Base-by-base conservation (phyloP, 345 rosid species). In the Lepidium sativum region DNA sequence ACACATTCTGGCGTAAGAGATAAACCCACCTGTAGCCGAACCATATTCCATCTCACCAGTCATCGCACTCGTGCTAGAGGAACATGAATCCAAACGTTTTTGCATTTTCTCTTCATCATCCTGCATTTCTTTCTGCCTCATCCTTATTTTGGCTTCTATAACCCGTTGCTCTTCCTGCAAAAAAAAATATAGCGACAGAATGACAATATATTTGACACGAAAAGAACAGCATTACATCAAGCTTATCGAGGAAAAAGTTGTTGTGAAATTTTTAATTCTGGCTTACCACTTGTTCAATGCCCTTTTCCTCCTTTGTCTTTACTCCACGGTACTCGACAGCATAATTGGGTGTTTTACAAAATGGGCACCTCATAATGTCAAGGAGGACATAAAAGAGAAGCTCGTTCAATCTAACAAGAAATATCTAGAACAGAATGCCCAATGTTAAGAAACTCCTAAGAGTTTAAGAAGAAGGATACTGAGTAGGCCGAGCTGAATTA, bases 281-380 rank as follows among this genome's bases (percentile, higher is more conserved):
- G 11, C 94, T 88, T 86, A 95, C 97, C 68, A 95, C 80, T 81
- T 91, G 98, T 69, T 95, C 99, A 48, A 86, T 76, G 73, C 99
- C 94, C 78, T 86, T 91, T 76, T 91, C 96, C 82, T 95, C 99
- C 80, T 91, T 91, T 34, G 96, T 50, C 81, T 88, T 95, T 58
- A 81, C 86, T 66, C 99, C 99, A 23, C 90, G 86, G 68, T 80
- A 95, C 82, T 88, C 99, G 42, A 95, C 99, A 29, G 95, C 99
- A 77, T 95, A 95, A 73, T 88, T 91, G 10, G 85, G 75, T 45
- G 96, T 91, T 86, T 95, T 95, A 80, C 97, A 95, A 74, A 91
- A 95, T 13, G 99, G 99, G 63, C 99, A 95, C 39, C 99, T 95
- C 32, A 75, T 48, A 67, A 32, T 44, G 80, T 91, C 77, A 95